Evolutionary conservation across 1,284 basidiomycete species (phyloP), one percentile per base, ranked within the genome.

Genomic region (Trichosporon ovoides): DNA sequence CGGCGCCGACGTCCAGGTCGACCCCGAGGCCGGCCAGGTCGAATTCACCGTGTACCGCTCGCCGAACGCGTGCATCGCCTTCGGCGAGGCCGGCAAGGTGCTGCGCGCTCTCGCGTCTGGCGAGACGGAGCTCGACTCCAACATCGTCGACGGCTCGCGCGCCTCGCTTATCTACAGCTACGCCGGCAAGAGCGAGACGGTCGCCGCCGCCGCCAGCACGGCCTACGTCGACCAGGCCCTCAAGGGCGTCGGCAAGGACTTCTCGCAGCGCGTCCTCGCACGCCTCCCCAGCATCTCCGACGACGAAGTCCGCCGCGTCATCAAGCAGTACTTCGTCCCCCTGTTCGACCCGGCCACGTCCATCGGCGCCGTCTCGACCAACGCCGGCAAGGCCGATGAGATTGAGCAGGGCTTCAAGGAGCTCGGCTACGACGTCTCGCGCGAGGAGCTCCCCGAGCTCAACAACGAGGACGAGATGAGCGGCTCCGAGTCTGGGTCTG

Each of bases 71-170:
- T 82, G 88, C 66, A 84, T 87, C 56, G 95, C 91, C 0, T 96
- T 87, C 73, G 80, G 85, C 59, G 90, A 93, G 69, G 95, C 86
- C 2, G 82, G 84, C 1, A 85, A 82, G 58, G 86, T 94, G 14
- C 81, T 95, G 53, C 80, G 82, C 57, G 86, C 86, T 22, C 79
- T 96, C 13, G 85, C 87, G 2, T 84, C 92, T 66, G 88, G 38
- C n/a, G 65, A 96, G 91, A 84, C 91, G 66, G 82, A 83, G 50
- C 80, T 99, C 12, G 89, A 93, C 55, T 83, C 86, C 58, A 88
- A 90, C 5, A 86, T 87, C 10, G 78, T 99, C 18, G 94, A 98
- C 68, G 88, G 90, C 1, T 92, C 94, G 4, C 94, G 96, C 79
- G 91, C 89, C 59, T 89, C 85, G 55, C 86, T 97, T 66, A 91